Base-by-base conservation (phyloP, 2,329 filamentous ascomycete genomes). In the Fusarium sp. region DNA sequence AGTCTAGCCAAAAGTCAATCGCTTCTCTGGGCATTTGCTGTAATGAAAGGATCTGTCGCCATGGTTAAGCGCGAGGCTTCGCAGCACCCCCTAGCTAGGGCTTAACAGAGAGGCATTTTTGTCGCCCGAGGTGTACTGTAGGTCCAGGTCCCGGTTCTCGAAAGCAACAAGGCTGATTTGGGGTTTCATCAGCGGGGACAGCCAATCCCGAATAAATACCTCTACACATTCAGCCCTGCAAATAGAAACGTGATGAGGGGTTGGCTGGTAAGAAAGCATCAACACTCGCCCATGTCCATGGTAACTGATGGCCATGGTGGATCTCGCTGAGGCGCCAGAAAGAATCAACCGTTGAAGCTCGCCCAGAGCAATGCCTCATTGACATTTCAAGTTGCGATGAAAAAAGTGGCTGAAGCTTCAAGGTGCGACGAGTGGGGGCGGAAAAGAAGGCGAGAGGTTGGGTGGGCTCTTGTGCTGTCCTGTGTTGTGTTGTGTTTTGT, bases 91-190 rank as follows among this genome's bases (percentile, higher is more conserved):
- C 14, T 25, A 15, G 17, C 37, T 21, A 46, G 42, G 43, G 33
- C 23, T 50, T 29, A 29, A 55, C 48, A 56, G 40, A 45, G 69
- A 57, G 63, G 57, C 49, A 57, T 61, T 58, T 63, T 49, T 49
- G 50, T 41, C 48, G 35, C 49, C 52, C n/a, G n/a, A n/a, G n/a
- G n/a, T n/a, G n/a, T n/a, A n/a, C n/a, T n/a, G n/a, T 18, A 31
- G 29, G 21, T 53, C 27, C 46, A 31, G 57, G 14, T 33, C 48
- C 39, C 39, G 21, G 39, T 45, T 60, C 48, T 58, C 50, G 8
- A 55, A 39, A 62, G 51, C 52, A 52, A 63, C 48, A 68, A 70
- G 66, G 71, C 66, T 74, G 70, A 74, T 58, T 74, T 62, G 45
- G 49, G 62, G 46, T 54, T 66, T 48, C 45, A 47, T 67, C 37